phyloP scores from a whole-genome alignment of 306 rosid species.

The Cercis canadensis region DNA sequence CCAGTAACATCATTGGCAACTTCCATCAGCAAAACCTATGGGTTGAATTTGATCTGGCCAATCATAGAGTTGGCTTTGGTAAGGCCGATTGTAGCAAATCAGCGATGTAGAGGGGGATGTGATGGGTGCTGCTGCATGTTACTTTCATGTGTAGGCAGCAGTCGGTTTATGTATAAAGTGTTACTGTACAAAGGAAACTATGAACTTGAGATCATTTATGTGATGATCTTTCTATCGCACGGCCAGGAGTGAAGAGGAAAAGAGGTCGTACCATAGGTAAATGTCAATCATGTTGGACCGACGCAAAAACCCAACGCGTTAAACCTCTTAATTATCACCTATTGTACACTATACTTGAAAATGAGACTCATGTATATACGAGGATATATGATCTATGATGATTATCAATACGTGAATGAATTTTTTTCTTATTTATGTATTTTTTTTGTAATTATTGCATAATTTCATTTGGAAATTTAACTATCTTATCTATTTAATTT shows the following conservation, averaged over 20 bases:
- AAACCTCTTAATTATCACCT: slow-evolving; percentile 37
- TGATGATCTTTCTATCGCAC: too few relatives aligned
- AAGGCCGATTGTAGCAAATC: slow-evolving; percentile 72
- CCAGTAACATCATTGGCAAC: slow-evolving; percentile 81
- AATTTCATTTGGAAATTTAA: too few relatives aligned
- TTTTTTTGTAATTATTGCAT: not conserved
- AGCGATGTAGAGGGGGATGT: not conserved
- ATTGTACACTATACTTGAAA: too few relatives aligned
- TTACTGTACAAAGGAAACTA: slow-evolving; percentile 9
- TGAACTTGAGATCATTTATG: slow-evolving; percentile 19
- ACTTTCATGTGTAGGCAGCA: slow-evolving; percentile 1
- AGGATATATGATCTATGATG: slow-evolving; percentile 13
- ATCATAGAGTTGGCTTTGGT: slow-evolving; percentile 73
- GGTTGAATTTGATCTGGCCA: slow-evolving; percentile 81
- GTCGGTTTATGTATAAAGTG: not conserved
- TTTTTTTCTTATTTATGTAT: too few relatives aligned
- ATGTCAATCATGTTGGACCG: slow-evolving; percentile 48
- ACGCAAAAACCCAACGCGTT: slow-evolving; percentile 6
- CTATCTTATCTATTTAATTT: too few relatives aligned
- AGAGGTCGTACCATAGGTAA: slow-evolving; percentile 5
- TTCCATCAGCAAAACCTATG: slow-evolving; percentile 81
- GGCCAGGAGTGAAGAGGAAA: slow-evolving; percentile 14
- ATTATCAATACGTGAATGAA: too few relatives aligned
- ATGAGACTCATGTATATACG: slow-evolving; percentile 48
- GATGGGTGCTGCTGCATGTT: slow-evolving; percentile 9